Evolutionary conservation across 2,329 filamentous ascomycete species (phyloP).

Genomic region (Phialophora chinensis): DNA sequence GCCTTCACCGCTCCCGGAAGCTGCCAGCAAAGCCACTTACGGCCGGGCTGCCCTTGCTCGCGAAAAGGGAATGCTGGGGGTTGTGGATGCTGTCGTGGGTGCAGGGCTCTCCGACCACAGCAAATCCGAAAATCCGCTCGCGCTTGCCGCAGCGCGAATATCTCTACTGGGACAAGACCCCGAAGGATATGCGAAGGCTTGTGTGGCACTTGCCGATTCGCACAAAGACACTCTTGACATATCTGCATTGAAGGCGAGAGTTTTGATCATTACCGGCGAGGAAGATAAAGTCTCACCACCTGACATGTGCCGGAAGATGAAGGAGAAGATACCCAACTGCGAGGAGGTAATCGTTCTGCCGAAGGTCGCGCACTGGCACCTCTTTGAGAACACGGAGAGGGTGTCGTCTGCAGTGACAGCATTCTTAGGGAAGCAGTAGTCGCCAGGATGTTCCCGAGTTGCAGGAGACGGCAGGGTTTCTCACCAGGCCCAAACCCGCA

Average conservation of each 20-base stretch:
- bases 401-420: slow-evolving; percentile 43
- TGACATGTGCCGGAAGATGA: slow-evolving; percentile 43
- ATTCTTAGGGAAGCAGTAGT: slow-evolving; percentile 21
- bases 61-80: slow-evolving; percentile 52
- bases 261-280: slow-evolving; percentile 53
- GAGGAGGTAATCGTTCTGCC: slow-evolving; percentile 46
- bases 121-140: slow-evolving; percentile 49
- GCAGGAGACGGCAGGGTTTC: not conserved
- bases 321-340: slow-evolving; percentile 40
- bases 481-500: not conserved
- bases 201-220: slow-evolving; percentile 55
- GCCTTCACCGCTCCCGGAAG: slow-evolving; percentile 52
- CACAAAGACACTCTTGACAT: slow-evolving; percentile 44
- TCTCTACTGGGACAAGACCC: slow-evolving; percentile 57
- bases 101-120: slow-evolving; percentile 48
- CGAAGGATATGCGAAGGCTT: slow-evolving; percentile 63
- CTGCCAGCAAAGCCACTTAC: slow-evolving; percentile 42
- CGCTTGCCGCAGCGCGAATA: slow-evolving; percentile 50
- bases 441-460: slow-evolving; percentile 1
- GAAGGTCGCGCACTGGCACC: slow-evolving; percentile 59
- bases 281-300: slow-evolving; percentile 55
- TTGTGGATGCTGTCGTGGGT: slow-evolving; percentile 50
- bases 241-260: slow-evolving; percentile 43
- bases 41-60: slow-evolving; percentile 52
- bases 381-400: slow-evolving; percentile 55